Conservation (phyloP, 441 rosid genomes). For the Mallotus japonicus region DNA sequence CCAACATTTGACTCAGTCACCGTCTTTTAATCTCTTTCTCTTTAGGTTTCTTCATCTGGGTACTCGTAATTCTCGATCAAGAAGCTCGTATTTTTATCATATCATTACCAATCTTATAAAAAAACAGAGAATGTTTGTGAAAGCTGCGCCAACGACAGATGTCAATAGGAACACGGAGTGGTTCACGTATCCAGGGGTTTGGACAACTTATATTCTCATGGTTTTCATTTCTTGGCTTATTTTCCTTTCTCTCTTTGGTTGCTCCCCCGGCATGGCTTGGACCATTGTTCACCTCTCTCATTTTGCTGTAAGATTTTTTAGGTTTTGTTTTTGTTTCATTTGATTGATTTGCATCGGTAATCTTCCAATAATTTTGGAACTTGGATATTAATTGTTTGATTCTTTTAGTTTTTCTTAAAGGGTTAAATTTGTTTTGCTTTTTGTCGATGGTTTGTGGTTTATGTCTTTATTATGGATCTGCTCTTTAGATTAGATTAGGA, state of each 20-base stretch:
- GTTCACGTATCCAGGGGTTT: constrained; percentile 96
- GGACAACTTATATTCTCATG: constrained; percentile 76
- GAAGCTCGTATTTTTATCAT: background rate
- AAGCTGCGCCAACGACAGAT: constrained; percentile 80
- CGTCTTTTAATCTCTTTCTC: background rate
- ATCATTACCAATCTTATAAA: background rate
- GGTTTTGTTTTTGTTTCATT: no score
- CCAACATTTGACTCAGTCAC: constrained; percentile 17
- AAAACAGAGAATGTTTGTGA: constrained; percentile 58
- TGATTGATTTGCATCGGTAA: background rate
- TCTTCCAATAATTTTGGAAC: background rate
- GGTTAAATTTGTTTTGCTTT: background rate
- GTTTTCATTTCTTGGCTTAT: constrained; percentile 79
- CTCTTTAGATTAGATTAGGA: background rate
- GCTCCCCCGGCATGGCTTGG: constrained; percentile 94
- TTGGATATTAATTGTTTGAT: background rate
- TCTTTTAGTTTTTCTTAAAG: background rate
- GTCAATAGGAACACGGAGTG: constrained; percentile 92
- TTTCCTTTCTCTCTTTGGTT: constrained; percentile 65
- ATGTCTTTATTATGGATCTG: constrained; percentile 1
- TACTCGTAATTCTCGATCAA: background rate
- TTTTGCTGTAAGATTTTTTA: constrained; percentile 47
- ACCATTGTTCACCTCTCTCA: constrained; percentile 84
- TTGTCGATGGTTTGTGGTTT: background rate
- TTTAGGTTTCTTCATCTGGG: constrained; percentile 5